phyloP scores from a whole-genome alignment of 2,329 filamentous ascomycete genomes.

The Neoarthrinium moseri region DNA sequence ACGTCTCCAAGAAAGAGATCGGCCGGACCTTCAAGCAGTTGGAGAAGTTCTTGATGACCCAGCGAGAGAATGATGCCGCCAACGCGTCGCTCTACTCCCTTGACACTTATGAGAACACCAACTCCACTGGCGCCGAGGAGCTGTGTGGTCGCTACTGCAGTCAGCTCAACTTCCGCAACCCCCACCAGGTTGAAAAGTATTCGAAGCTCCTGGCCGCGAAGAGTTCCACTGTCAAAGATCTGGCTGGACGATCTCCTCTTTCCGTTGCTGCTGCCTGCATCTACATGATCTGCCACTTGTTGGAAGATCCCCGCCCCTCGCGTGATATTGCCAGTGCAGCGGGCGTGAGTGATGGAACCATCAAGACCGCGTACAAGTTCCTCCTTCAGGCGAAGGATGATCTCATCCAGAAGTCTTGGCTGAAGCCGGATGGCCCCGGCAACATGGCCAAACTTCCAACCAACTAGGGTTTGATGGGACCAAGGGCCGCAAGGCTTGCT shows the following conservation, averaged over 20 bases:
- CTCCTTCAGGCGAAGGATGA: slow-evolving; percentile 73
- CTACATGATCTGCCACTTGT: slow-evolving; percentile 89
- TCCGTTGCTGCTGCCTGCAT: slow-evolving; percentile 95
- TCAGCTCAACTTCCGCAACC: slow-evolving; percentile 70
- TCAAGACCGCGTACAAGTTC: slow-evolving; percentile 91
- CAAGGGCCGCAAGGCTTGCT: not conserved
- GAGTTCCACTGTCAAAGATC: slow-evolving; percentile 73
- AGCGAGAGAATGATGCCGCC: slow-evolving; percentile 60
- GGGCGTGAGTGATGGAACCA: slow-evolving; percentile 93
- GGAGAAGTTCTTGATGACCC: slow-evolving; percentile 80
- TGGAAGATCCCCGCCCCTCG: slow-evolving; percentile 75
- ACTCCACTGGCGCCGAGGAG: slow-evolving; percentile 76
- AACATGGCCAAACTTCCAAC: slow-evolving; percentile 69
- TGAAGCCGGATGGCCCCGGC: slow-evolving; percentile 64
- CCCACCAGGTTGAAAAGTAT: slow-evolving; percentile 75
- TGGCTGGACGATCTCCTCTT: slow-evolving; percentile 89
- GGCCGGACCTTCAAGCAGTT: slow-evolving; percentile 92
- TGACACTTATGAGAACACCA: slow-evolving; percentile 70
- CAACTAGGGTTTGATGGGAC: slow-evolving; percentile 35
- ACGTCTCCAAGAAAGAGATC: slow-evolving; percentile 96
- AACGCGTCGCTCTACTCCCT: slow-evolving; percentile 55
- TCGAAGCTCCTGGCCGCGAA: slow-evolving; percentile 76
- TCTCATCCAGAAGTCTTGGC: slow-evolving; percentile 74
- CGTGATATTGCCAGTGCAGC: slow-evolving; percentile 84
- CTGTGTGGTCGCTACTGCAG: slow-evolving; percentile 90